Base-by-base conservation (phyloP, 345 rosid genomes). In the Rubroshorea leprosula region DNA sequence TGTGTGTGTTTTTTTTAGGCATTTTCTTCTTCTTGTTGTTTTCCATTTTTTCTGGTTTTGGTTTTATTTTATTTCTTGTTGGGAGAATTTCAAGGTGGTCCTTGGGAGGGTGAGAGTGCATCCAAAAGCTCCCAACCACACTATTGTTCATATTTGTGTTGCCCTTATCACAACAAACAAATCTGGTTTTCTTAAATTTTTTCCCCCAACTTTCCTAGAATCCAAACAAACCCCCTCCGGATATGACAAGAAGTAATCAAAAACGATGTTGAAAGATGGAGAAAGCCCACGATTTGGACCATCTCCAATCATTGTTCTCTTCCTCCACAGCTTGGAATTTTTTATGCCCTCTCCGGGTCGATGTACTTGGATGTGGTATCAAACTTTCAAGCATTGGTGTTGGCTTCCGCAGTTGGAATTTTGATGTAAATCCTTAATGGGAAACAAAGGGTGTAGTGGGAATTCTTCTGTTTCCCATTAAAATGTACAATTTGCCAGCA, bases 101-200 rank as follows among this genome's bases (percentile, higher is more conserved):
- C 78, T 57, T 45, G 1, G 12, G 41, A 35, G 41, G 12, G 41
- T 35, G 41, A 10, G 2, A 60, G 54, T 76, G 55, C 51, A 22
- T 70, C 73, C 75, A 76, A 74, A 76, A 67, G 5, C 11, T 17
- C 60, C 57, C 72, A 73, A 78, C 62, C 76, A 6, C 74, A 73
- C 71, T 55, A 43, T 54, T 4, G 12, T 3, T 10, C 12, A 13
- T 31, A 21, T 68, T 63, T 45, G 77, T 66, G 63, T 68, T 67
- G 70, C 70, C 51, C 35, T 25, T 39, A 26, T 63, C 66, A 58
- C 41, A 35, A 35, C 41, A 51, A 72, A 54, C 65, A 62, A 57
- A 53, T 6, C 45, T 26, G 55, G 16, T 50, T 48, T 64, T 38
- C 29, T 50, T 20, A 19, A 41, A 29, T 70, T 26, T 4, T 63